Evolutionary conservation across 75 land plant genomes (phyloP).

Genomic region (Picea glauca): DNA sequence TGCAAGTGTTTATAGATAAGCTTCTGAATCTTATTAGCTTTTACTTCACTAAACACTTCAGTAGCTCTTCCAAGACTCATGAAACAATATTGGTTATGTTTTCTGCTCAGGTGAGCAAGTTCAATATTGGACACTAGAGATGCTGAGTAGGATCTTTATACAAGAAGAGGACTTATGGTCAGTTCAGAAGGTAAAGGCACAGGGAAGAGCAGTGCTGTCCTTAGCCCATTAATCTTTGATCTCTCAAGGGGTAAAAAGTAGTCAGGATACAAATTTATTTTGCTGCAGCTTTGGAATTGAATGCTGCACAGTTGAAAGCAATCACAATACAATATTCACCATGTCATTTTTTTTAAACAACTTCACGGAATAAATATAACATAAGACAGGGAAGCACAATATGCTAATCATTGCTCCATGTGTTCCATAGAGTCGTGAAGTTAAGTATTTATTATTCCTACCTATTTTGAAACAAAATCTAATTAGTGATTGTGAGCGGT

Average conservation of each 20-base stretch:
- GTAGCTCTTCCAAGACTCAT: neutral
- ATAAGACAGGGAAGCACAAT: neutral
- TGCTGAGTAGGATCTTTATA: neutral
- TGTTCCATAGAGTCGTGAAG: neutral
- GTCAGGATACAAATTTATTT: neutral
- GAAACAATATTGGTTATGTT: neutral
- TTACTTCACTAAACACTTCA: neutral
- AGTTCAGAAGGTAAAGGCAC: neutral
- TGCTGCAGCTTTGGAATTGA: neutral
- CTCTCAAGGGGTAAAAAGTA: neutral
- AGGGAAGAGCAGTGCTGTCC: neutral
- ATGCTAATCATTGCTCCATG: neutral
- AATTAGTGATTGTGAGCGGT: neutral
- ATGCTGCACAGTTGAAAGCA: neutral
- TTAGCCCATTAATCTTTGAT: neutral
- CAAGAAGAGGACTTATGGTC: neutral
- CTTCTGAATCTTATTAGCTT: neutral
- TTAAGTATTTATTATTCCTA: neutral
- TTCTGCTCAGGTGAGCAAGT: neutral
- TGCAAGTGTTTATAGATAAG: too few species aligned
- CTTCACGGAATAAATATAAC: neutral
- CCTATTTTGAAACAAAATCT: neutral
- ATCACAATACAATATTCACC: neutral
- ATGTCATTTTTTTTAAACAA: neutral
- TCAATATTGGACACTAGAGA: neutral